Evolutionary conservation across 2,329 filamentous ascomycete genomes (phyloP).

Genomic region (Colletotrichum noveboracense): DNA sequence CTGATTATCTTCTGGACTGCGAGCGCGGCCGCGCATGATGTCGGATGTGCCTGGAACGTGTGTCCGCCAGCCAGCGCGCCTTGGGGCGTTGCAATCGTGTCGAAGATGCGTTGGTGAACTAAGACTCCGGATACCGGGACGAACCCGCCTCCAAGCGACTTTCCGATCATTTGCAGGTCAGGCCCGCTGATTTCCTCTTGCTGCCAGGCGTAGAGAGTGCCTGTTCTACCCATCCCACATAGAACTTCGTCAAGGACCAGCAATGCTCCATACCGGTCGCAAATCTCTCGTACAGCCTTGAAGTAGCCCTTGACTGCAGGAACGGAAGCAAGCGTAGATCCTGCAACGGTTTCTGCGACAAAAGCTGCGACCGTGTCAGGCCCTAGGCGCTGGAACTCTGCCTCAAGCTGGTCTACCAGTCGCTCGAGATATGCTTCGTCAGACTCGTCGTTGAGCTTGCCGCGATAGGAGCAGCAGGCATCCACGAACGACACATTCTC

Average conservation of each 20-base stretch:
- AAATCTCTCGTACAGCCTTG: background rate
- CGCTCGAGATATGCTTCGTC: background rate
- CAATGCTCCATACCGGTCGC: background rate
- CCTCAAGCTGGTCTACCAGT: background rate
- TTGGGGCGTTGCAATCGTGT: background rate
- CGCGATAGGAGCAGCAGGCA: background rate
- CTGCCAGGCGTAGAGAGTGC: background rate
- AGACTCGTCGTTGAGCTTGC: background rate
- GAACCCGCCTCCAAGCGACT: accelerated
- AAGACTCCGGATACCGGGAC: background rate
- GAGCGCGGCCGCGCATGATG: background rate
- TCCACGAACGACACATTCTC: background rate
- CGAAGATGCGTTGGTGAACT: background rate
- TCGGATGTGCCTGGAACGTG: background rate
- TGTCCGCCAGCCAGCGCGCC: background rate
- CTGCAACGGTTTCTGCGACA: background rate
- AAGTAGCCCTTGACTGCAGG: background rate
- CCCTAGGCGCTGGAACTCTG: background rate
- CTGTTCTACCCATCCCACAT: background rate
- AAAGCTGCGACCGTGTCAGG: background rate
- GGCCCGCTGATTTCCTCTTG: background rate
- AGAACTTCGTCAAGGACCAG: background rate
- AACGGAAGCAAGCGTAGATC: background rate
- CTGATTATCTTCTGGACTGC: background rate
- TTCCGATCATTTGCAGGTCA: background rate